These are phyloP conservation scores for Strombidium stylifer DNA, from an alignment of 73 alveolate genomes.

Conservation along the genomic window DNA sequence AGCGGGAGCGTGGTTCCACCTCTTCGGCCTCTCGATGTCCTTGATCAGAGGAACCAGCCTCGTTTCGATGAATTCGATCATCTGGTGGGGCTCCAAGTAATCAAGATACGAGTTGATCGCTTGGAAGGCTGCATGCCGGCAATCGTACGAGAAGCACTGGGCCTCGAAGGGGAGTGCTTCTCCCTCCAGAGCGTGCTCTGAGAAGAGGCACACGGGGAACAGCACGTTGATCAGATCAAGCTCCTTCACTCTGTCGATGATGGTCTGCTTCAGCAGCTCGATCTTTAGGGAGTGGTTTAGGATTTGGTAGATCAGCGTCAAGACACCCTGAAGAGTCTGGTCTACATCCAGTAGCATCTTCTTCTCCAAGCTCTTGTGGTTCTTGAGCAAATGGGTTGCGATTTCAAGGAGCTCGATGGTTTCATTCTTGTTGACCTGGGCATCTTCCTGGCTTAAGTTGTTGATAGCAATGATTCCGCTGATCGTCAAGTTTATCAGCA, in stretches of 20 bases:
- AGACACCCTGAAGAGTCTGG: no score
- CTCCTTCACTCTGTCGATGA: conserved; percentile 8
- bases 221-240: conserved; percentile 43
- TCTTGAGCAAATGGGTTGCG: conserved; percentile 10
- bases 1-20: conserved; percentile 80
- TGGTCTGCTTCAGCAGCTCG: no score
- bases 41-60: conserved; percentile 42
- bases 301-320: no score
- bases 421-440: no score
- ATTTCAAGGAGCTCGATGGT: neutral
- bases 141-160: conserved; percentile 46
- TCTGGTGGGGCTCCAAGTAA: conserved; percentile 33
- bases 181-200: neutral
- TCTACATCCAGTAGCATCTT: no score
- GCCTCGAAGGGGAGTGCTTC: neutral
- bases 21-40: conserved; percentile 54
- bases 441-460: no score
- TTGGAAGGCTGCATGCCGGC: conserved; percentile 38
- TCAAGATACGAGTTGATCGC: no score
- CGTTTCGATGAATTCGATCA: conserved; percentile 34
- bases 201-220: conserved; percentile 28
- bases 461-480: no score
- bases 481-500: no score
- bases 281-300: no score
- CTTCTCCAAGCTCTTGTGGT: neutral